A percentile compares a stretch with the other conserved stretches of the same genome.
These are phyloP conservation scores for Vigna mungo DNA, from an alignment of 306 rosid species.

Conservation along the genomic window DNA sequence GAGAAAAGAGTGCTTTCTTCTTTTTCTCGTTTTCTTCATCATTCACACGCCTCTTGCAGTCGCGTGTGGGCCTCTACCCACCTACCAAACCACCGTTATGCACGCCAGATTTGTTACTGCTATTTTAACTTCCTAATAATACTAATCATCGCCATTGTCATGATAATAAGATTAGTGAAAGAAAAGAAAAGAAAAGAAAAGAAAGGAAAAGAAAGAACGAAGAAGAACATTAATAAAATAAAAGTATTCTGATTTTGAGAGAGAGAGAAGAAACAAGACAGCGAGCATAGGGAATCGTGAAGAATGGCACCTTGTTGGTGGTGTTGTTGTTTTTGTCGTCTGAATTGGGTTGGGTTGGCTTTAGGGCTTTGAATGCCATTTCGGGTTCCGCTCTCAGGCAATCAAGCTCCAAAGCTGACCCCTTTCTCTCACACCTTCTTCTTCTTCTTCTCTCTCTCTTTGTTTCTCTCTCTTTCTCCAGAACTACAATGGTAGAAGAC, in stretches of 20 bases:
- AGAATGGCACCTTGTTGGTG: conserved; percentile 3
- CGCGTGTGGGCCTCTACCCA: conserved; percentile 31
- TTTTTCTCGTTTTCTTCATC: background rate
- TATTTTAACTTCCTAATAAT: background rate
- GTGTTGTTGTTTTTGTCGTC: conserved; percentile 14
- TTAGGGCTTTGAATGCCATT: conserved; percentile 37
- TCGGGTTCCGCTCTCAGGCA: conserved; percentile 35
- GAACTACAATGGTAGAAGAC: conserved; percentile 68
- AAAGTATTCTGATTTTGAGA: background rate
- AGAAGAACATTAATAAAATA: background rate
- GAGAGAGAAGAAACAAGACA: conserved; percentile 11
- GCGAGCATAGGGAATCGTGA: conserved; percentile 26
- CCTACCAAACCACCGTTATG: conserved; percentile 39
- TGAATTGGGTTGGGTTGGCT: conserved; percentile 21
- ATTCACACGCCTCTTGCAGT: conserved; percentile 32
- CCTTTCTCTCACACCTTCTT: conserved; percentile 23
- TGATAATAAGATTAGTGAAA: background rate
- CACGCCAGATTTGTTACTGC: conserved; percentile 8
- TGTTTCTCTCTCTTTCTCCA: conserved; percentile 14
- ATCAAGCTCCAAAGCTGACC: conserved; percentile 47
- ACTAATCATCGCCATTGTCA: background rate
- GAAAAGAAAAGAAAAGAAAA: background rate
- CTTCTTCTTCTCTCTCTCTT: background rate
- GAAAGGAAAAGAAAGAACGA: too few relatives aligned
- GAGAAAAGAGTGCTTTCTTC: background rate